Base-by-base conservation (phyloP, 495 filamentous ascomycete genomes). In the Immersiella caudata region DNA sequence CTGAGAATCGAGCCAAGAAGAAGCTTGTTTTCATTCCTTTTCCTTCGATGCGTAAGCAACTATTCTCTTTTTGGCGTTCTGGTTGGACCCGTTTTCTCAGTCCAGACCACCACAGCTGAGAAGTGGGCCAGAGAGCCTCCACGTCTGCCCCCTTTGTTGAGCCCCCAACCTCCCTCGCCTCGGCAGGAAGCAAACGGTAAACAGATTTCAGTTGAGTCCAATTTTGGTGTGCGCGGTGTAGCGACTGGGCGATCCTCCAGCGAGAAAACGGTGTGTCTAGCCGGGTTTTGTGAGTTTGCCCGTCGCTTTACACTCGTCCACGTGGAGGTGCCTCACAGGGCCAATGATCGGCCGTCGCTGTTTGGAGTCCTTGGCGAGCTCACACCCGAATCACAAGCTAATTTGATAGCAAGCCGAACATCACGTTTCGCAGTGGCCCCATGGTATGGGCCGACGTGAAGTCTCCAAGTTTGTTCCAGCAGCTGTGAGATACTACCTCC, bases 11-110 rank as follows among this genome's bases (percentile, higher is more conserved):
- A 66, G 51, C 24, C 24, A 63, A 63, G 73, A 63, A 63, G 73
- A 74, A 63, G 72, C 72, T 76, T 76, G 67, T 74, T 71, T 76
- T 73, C 66, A 40, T 46, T 46, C 16, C 49, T 61, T 51, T 35
- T 65, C 49, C 25, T 64, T 59, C 33, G 46, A 16, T 11, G 20
- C 60, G 35, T 11, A 49, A 51, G 51, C 18, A 54, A 14, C 55
- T 29, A 24, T 49, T 8, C 21, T 35, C 36, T 1, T 22, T 46
- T 36, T 24, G 21, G 60, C 22, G 8, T 1, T n/a, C 6, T 24
- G 6, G 35, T n/a, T 33, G 60, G 36, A 3, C 29, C 20, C 29
- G 33, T 50, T 16, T 46, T 11, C 63, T 25, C 22, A 20, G 25
- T 54, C 24, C n/a, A 20, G 56, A 59, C 21, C 24, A 12, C 26